These are phyloP conservation scores for Tricholoma matsutake DNA, from an alignment of 768 basidiomycete genomes.

Conservation along the genomic window DNA sequence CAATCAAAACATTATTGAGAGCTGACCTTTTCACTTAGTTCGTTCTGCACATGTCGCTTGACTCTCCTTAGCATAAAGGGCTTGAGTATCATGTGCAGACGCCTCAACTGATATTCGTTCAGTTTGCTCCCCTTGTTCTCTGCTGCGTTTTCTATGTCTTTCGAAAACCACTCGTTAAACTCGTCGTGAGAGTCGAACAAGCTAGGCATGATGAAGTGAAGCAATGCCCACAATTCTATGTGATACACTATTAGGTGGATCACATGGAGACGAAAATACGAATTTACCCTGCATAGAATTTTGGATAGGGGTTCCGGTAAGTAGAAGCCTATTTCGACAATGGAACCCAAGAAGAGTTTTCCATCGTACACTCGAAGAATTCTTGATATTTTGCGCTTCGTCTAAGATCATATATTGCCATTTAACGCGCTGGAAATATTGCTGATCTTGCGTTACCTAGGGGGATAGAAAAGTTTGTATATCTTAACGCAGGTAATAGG, in stretches of 20 bases:
- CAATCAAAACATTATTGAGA: neutral
- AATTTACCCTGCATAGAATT: constrained; percentile 96
- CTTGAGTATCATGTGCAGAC: constrained; percentile 97
- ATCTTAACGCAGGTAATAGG: neutral
- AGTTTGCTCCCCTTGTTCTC: constrained; percentile 90
- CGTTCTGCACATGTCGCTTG: constrained; percentile 99
- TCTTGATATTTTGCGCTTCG: constrained; percentile 99
- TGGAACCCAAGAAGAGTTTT: constrained; percentile 95
- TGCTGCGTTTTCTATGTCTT: constrained; percentile 94
- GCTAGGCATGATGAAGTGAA: constrained; percentile 99
- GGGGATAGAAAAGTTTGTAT: neutral
- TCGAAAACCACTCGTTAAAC: constrained; percentile 99
- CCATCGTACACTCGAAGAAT: constrained; percentile 93
- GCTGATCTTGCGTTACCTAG: constrained; percentile 92
- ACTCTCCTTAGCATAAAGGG: constrained; percentile 98
- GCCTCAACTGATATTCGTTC: constrained; percentile 91
- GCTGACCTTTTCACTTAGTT: constrained; percentile 93
- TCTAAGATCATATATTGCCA: constrained; percentile 99
- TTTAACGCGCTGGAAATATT: constrained; percentile 95
- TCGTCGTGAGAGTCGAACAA: constrained; percentile 99
- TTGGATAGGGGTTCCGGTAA: constrained; percentile 98
- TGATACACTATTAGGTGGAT: constrained; percentile 7
- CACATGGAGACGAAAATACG: neutral
- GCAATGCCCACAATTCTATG: constrained; percentile 92
- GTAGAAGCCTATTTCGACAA: constrained; percentile 88